A percentile compares a stretch with the other conserved stretches of the same genome.
phyloP scores from a whole-genome alignment of 2,329 filamentous ascomycete genomes.

The Grosmannia clavigera region DNA sequence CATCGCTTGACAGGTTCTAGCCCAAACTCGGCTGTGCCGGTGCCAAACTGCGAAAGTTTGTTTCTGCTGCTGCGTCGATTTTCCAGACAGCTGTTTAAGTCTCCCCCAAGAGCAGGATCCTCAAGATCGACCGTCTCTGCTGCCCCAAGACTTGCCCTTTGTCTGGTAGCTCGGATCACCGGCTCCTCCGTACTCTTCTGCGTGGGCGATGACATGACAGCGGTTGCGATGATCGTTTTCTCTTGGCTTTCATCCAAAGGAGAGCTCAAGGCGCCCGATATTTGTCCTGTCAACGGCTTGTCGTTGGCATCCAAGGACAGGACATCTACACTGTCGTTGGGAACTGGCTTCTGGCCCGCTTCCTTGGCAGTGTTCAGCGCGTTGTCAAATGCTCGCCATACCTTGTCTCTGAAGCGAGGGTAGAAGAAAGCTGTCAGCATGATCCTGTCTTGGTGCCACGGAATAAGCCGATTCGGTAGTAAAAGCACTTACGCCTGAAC shows the following conservation, averaged over 20 bases:
- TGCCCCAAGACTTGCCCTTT: background rate
- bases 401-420: background rate
- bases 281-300: background rate
- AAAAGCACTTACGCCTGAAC: background rate
- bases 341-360: background rate
- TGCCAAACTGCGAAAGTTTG: background rate
- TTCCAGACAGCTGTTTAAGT: background rate
- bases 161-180: background rate
- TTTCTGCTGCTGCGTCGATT: background rate
- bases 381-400: background rate
- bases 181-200: background rate
- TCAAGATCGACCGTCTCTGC: background rate
- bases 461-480: background rate
- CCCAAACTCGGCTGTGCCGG: background rate
- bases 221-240: no score
- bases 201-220: background rate
- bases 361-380: background rate
- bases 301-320: no score
- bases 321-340: no score
- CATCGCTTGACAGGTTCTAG: conserved; percentile 23
- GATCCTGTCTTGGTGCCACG: background rate
- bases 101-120: background rate
- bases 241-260: background rate
- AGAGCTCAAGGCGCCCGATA: background rate
- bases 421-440: background rate